These are phyloP conservation scores for Ligustrum vulgare DNA, from an alignment of 257 asterid genomes.

Conservation along the genomic window DNA sequence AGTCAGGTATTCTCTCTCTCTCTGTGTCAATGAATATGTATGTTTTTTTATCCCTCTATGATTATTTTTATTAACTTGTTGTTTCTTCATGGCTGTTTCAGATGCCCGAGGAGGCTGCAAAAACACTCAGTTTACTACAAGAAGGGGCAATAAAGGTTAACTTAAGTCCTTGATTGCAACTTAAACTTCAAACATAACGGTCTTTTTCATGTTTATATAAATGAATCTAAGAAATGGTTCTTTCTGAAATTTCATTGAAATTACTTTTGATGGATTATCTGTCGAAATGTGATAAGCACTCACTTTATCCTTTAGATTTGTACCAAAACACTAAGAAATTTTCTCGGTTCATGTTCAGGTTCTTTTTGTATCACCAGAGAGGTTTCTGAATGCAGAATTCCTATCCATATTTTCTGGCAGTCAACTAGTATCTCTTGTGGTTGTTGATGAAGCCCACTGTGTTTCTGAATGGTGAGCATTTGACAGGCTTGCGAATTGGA, in stretches of 20 bases:
- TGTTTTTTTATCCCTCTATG: not conserved
- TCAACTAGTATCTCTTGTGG: conserved; percentile 70
- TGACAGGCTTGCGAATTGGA: not conserved
- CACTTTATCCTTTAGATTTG: conserved; percentile 8
- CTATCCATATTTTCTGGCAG: conserved; percentile 56
- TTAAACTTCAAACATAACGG: not conserved
- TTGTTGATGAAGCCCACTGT: conserved; percentile 97
- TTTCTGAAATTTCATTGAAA: conserved; percentile 6
- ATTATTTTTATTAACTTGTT: conserved; percentile 25
- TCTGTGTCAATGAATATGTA: conserved; percentile 8
- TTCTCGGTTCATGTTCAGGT: conserved; percentile 54
- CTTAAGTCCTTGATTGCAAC: conserved; percentile 2
- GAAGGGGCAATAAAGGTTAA: conserved; percentile 79
- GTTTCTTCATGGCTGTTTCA: conserved; percentile 35
- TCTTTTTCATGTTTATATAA: not conserved
- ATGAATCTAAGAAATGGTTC: conserved; percentile 3
- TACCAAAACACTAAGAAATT: conserved; percentile 13
- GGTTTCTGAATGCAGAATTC: conserved; percentile 80
- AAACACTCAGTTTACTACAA: conserved; percentile 64
- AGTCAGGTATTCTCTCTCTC: conserved; percentile 63
- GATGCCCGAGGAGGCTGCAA: conserved; percentile 75
- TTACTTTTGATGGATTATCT: not conserved
- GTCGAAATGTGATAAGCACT: not conserved
- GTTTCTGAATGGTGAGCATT: conserved; percentile 93
- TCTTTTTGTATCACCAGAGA: conserved; percentile 96